Evolutionary conservation across 2,329 filamentous ascomycete species (phyloP).

Genomic region (Sporothrix brunneoviolacea): DNA sequence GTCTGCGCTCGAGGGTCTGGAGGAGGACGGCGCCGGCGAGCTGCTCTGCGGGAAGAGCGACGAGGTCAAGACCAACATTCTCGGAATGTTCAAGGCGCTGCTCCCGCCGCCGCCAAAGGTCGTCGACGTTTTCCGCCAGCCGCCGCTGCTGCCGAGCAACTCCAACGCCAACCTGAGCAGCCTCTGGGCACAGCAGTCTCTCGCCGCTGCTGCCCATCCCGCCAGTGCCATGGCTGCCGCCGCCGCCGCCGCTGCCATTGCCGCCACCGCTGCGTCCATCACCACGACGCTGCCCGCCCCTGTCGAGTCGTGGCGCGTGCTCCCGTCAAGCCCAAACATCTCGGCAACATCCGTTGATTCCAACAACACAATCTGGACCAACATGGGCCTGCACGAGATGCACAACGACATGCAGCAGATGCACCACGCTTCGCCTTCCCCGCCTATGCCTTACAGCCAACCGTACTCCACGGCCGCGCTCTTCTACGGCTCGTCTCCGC

Average conservation of each 20-base stretch:
- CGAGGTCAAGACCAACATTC: constrained; percentile 83
- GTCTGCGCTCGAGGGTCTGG: constrained; percentile 84
- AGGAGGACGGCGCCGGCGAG: constrained; percentile 94
- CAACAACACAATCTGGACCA: constrained; percentile 65
- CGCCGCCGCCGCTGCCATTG: constrained; percentile 16
- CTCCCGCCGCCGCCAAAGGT: constrained; percentile 81
- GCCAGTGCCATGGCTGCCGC: too few species aligned
- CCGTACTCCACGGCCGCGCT: constrained; percentile 65
- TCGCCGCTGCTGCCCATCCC: constrained; percentile 43
- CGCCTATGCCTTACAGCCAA: constrained; percentile 71
- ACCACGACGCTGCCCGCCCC: constrained; percentile 47
- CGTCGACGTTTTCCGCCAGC: constrained; percentile 81
- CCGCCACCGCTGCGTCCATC: constrained; percentile 13
- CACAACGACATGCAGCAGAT: constrained; percentile 5
- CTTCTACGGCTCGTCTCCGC: constrained; percentile 70
- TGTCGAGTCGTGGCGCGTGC: constrained; percentile 82
- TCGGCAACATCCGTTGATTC: constrained; percentile 65
- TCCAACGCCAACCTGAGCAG: constrained; percentile 66
- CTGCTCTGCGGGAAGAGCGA: constrained; percentile 85
- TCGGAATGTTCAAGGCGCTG: constrained; percentile 79
- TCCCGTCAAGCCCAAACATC: constrained; percentile 74
- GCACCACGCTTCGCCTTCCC: constrained; percentile 69
- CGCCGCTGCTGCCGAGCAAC: constrained; percentile 71
- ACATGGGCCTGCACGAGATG: constrained; percentile 43
- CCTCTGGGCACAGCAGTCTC: constrained; percentile 67